Evolutionary conservation across 441 rosid species (phyloP).

Genomic region (Pelargonium cotyledonis): DNA sequence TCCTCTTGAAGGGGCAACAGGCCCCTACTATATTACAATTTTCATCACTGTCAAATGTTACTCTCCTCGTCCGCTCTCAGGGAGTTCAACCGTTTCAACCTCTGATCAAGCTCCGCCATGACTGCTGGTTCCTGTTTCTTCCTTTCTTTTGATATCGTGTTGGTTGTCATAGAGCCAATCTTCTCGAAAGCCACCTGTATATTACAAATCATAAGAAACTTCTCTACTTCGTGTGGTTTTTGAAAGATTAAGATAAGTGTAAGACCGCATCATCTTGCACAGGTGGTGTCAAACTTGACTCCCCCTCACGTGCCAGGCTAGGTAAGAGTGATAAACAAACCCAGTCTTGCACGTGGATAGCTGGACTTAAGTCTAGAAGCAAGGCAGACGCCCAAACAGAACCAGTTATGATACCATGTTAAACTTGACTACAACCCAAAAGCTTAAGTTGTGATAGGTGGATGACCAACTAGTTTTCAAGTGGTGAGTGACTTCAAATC

Average conservation of each 20-base stretch:
- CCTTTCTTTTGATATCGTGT: slow-evolving; percentile 85
- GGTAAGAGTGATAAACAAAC: too few species aligned
- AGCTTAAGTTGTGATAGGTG: too few species aligned
- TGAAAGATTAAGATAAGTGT: not conserved
- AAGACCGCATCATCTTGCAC: too few species aligned
- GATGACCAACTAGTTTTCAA: too few species aligned
- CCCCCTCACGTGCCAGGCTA: too few species aligned
- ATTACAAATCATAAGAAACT: slow-evolving; percentile 4
- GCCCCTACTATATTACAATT: slow-evolving; percentile 18
- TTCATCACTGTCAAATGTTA: slow-evolving; percentile 13
- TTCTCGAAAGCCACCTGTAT: slow-evolving; percentile 88
- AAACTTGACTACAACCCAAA: too few species aligned
- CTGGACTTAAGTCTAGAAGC: too few species aligned
- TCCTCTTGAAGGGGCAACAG: slow-evolving; percentile 20
- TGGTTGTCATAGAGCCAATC: slow-evolving; percentile 77
- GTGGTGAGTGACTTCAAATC: too few species aligned
- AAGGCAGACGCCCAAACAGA: too few species aligned
- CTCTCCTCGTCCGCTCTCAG: slow-evolving; percentile 40
- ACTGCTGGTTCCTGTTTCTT: slow-evolving; percentile 97
- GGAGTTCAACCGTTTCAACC: slow-evolving; percentile 75
- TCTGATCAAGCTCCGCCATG: slow-evolving; percentile 89
- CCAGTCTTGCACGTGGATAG: too few species aligned
- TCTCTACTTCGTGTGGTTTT: not conserved
- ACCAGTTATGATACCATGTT: too few species aligned
- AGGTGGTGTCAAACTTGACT: too few species aligned